phyloP scores from a whole-genome alignment of 495 filamentous ascomycete genomes.

The Neurospora sp. region DNA sequence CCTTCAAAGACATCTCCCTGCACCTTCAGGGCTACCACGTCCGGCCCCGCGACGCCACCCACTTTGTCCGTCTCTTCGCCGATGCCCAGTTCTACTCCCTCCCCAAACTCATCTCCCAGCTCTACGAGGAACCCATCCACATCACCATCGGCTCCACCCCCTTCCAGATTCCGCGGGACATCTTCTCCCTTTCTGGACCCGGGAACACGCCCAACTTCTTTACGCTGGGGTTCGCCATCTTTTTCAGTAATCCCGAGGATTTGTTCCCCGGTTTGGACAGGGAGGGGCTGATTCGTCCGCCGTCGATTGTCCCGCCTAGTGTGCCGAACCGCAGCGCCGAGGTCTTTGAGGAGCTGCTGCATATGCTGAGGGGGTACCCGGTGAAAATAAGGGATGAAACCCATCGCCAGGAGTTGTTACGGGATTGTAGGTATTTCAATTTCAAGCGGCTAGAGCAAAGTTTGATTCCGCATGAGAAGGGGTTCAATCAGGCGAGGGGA shows the following conservation, averaged over 20 bases:
- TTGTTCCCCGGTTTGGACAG: conserved; percentile 80
- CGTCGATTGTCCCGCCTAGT: conserved; percentile 70
- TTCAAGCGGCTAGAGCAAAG: conserved; percentile 85
- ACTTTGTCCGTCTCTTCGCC: conserved; percentile 87
- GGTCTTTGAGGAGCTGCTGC: conserved; percentile 73
- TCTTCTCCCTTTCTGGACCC: conserved; percentile 56
- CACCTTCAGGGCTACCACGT: conserved; percentile 95
- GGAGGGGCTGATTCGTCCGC: conserved; percentile 75
- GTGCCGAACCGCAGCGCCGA: conserved; percentile 73
- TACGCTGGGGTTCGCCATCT: conserved; percentile 80
- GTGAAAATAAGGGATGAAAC: conserved; percentile 64
- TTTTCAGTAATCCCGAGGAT: conserved; percentile 70
- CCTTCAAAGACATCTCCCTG: conserved; percentile 78
- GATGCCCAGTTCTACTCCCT: conserved; percentile 95
- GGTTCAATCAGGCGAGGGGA: conserved; percentile 58
- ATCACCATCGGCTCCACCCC: conserved; percentile 75
- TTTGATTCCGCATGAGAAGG: conserved; percentile 68
- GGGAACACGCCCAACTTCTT: conserved; percentile 96
- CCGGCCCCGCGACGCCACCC: conserved; percentile 65
- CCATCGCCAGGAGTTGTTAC: conserved; percentile 69
- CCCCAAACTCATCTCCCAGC: conserved; percentile 79
- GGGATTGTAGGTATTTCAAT: conserved; percentile 88
- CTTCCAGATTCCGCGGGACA: conserved; percentile 83
- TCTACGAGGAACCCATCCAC: conserved; percentile 90
- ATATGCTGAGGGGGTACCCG: conserved; percentile 80